Conservation (phyloP, 208 protist species). For the Acanthamoeba healyi region DNA sequence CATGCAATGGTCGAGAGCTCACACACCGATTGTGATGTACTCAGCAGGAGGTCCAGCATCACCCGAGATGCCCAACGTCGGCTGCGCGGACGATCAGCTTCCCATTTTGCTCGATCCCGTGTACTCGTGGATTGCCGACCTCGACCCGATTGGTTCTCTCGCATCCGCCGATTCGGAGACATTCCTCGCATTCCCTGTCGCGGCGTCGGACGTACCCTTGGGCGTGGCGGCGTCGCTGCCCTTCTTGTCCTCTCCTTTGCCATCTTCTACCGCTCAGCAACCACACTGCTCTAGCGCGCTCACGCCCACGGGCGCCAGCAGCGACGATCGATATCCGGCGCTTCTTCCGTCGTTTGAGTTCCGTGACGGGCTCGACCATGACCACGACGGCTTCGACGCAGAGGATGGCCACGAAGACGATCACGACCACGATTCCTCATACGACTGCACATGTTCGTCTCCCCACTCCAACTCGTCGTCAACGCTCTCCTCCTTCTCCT, state of each 20-base stretch:
- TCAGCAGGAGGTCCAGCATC: background rate
- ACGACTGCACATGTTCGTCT: background rate
- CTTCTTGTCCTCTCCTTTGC: background rate
- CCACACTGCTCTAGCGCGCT: background rate
- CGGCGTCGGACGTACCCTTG: background rate
- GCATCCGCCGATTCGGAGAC: background rate
- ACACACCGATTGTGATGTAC: background rate
- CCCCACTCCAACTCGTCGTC: background rate
- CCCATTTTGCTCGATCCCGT: background rate
- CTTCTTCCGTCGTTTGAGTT: background rate
- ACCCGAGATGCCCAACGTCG: background rate
- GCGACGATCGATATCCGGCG: background rate
- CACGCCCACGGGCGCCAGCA: background rate
- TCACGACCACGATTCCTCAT: no score
- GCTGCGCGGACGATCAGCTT: background rate
- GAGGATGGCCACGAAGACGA: slow-evolving; percentile 25
- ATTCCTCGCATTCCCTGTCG: background rate
- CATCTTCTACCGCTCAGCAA: no score
- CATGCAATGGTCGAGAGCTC: background rate
- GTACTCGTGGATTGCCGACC: slow-evolving; percentile 9
- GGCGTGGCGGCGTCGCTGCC: background rate
- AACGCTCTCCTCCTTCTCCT: background rate
- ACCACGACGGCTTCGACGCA: background rate
- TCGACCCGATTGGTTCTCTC: background rate
- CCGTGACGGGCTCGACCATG: background rate